Base-by-base conservation (phyloP, 305 asterid genomes). In the Striga hermonthica region DNA sequence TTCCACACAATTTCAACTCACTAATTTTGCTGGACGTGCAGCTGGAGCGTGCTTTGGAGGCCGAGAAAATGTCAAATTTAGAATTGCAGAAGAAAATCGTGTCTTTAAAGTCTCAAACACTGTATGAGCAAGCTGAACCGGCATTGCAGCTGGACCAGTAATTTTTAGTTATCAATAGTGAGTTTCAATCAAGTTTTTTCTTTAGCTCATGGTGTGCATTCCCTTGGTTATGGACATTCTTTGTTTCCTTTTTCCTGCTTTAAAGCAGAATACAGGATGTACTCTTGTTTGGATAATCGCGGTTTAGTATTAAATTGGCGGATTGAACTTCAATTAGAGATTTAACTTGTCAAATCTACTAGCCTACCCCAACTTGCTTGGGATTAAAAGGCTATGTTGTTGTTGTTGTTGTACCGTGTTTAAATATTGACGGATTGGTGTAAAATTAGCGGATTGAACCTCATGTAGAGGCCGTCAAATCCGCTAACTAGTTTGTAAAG, bases 31-130 rank as follows among this genome's bases (percentile, higher is more conserved):
- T 77, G 69, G 71, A 39, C 59, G 75, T 69, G 66, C 53, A 92
- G 98, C 94, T 92, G 55, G 98, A 92, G 73, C 91, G 97, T 22
- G 96, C 97, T 5, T 57, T 90, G 83, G 98, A 92, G 84, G 73
- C 76, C 5, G 98, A 90, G 45, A 81, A 86, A 57, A 56, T 86
- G 77, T 76, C 89, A 66, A 89, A 86, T 71, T 79, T 87, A 72
- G 98, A 92, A 71, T 53, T 87, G 80, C 97, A 89, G 80, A 92
- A 87, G 88, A 87, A 82, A 73, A 11, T 89, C 39, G 52, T 79
- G 35, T 43, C 80, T 35, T 55, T 66, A 14, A 84, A 78, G 80
- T 74, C 82, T 57, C 79, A 55, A 68, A 61, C 75, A 15, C 61
- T 75, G 40, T 76, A 68, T 15, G 85, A 81, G 64, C 79, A 79